Conservation (phyloP, 2,329 filamentous ascomycete genomes). For the Didymella pinodella region DNA sequence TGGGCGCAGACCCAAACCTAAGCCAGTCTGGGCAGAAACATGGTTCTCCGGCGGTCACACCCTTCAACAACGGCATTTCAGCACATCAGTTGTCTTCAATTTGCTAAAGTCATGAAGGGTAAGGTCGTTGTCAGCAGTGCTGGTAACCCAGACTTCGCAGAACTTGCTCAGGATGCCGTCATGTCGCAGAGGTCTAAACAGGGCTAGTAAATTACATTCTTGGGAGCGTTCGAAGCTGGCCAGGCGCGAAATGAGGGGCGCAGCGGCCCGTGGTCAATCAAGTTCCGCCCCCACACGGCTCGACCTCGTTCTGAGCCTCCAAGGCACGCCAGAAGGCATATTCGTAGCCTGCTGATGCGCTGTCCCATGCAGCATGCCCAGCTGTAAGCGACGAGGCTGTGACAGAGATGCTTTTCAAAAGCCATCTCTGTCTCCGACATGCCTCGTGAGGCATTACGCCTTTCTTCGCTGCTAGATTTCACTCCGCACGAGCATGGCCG, state of each 20-base stretch:
- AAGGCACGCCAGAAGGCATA: not conserved
- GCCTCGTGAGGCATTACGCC: not conserved
- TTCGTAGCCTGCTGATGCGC: not conserved
- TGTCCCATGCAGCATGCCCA: not conserved
- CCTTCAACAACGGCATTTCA: not conserved
- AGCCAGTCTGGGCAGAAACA: not conserved
- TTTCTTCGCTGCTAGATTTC: too few relatives aligned
- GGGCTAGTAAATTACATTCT: not conserved
- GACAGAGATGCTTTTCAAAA: not conserved
- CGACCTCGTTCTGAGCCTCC: not conserved
- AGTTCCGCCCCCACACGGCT: not conserved
- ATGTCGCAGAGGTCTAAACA: not conserved
- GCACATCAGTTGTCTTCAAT: not conserved
- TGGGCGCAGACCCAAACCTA: not conserved
- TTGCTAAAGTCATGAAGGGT: not conserved
- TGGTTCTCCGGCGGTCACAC: slow-evolving; percentile 1
- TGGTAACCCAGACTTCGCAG: not conserved
- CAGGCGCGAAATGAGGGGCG: not conserved
- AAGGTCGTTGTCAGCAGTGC: not conserved
- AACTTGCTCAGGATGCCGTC: not conserved
- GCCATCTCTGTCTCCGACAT: not conserved
- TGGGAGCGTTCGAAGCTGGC: not conserved
- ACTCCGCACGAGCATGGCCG: not conserved
- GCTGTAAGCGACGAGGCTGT: slow-evolving; percentile 1
- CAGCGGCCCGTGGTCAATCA: not conserved